Conservation (phyloP, 139 green algal genomes). For the Ettlia oleoabundans region DNA sequence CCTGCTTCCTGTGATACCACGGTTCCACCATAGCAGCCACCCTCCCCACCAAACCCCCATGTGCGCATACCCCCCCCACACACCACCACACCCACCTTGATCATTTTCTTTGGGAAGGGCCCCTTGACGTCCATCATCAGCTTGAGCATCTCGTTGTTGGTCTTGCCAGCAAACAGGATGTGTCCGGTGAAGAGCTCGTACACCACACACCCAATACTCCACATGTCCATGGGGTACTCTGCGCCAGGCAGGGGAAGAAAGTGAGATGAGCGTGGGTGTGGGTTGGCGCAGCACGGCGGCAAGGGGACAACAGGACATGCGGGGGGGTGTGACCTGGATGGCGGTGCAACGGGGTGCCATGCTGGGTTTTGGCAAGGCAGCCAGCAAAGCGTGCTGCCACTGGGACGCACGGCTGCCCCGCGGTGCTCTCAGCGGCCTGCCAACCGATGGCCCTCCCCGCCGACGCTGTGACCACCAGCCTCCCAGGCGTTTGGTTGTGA, state of each 20-base stretch:
- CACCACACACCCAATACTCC: conserved; percentile 92
- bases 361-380: no score
- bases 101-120: conserved; percentile 94
- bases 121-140: conserved; percentile 97
- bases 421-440: no score
- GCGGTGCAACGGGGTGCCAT: no score
- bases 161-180: conserved; percentile 94
- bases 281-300: no score
- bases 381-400: no score
- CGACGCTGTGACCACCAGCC: no score
- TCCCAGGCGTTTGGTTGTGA: conserved; percentile 29
- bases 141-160: conserved; percentile 99
- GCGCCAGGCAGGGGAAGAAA: conserved; percentile 19
- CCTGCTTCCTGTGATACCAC: no score
- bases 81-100: conserved; percentile 45
- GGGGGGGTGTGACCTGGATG: no score
- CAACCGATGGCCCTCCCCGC: background rate
- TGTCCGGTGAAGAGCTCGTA: conserved; percentile 98
- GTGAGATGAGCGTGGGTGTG: background rate
- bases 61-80: background rate
- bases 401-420: no score
- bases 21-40: no score
- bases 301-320: no score
- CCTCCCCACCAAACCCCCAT: background rate
- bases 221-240: conserved; percentile 96